Evolutionary conservation across 2,329 filamentous ascomycete genomes (phyloP).

Genomic region (Didymellaceae sp.): DNA sequence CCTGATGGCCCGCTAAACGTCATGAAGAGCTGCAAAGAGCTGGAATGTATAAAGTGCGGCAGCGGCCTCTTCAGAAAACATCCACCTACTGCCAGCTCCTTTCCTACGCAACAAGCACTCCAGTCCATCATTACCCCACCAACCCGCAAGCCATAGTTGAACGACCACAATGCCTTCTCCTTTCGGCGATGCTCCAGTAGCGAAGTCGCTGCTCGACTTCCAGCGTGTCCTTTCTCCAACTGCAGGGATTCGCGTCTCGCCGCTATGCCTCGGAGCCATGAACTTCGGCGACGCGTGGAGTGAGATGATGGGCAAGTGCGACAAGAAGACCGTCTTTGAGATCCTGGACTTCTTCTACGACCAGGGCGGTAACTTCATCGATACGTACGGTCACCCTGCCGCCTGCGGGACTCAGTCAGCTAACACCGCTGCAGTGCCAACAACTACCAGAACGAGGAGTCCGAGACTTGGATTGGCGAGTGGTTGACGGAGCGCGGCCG

Average conservation of each 20-base stretch:
- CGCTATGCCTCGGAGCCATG: slow-evolving; percentile 62
- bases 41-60: slow-evolving; percentile 1
- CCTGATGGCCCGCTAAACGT: slow-evolving; percentile 5
- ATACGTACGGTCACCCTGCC: slow-evolving; percentile 46
- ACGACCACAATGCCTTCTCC: slow-evolving; percentile 28
- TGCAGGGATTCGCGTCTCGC: slow-evolving; percentile 60
- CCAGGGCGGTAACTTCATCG: slow-evolving; percentile 60
- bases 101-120: background rate
- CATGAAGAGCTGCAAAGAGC: slow-evolving; percentile 2
- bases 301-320: slow-evolving; percentile 50
- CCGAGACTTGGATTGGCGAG: slow-evolving; percentile 31
- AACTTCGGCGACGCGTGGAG: slow-evolving; percentile 61
- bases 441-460: slow-evolving; percentile 52
- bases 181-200: slow-evolving; percentile 34
- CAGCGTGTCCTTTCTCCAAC: slow-evolving; percentile 60
- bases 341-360: slow-evolving; percentile 58
- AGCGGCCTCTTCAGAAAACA: background rate
- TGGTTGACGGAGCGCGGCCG: background rate
- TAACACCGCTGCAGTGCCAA: slow-evolving; percentile 48
- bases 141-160: background rate
- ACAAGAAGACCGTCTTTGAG: slow-evolving; percentile 54
- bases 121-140: background rate
- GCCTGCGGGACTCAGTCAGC: background rate
- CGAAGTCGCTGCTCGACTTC: slow-evolving; percentile 55
- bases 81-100: background rate